Evolutionary conservation across 768 basidiomycete genomes (phyloP), one percentile per base, ranked within the genome.

Genomic region (Imleria badia): DNA sequence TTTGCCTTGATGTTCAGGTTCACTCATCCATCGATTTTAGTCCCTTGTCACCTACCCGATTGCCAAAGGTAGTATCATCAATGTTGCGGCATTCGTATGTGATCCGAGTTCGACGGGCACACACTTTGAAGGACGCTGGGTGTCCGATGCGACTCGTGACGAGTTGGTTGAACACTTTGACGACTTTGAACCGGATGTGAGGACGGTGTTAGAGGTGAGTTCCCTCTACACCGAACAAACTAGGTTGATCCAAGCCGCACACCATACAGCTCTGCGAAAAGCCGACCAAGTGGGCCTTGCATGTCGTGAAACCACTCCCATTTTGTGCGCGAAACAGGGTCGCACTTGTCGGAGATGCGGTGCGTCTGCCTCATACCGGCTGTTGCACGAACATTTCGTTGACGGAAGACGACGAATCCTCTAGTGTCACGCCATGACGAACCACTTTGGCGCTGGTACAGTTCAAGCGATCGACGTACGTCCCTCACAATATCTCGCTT

Each of bases 281-380:
- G 6, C 69, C 75, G 1, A 72, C 69, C 35, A 75, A 66, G 60
- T 82, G 80, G 78, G 74, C 75, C 4, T 59, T 83, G 31, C 75
- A 78, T 46, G 67, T 68, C 30, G 61, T 83, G 29, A 71, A 71
- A 15, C 71, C 72, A 10, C 65, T 83, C 12, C 71, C 74, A 0
- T 71, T 70, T 5, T 80, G 71, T 43, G 72, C 73, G 3, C 66
- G 61, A n/a, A 73, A 73, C 12, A 66, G 71, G 6, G 75, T 82
- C 0, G 75, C 74, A 6, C 69, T 85, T 11, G 63, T 78, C 4
- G 82, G 81, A 8, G 83, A 84, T 59, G 75, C 82, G 15, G 78
- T 78, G 46, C 45, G 72, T 56, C 26, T 29, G 13, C 13, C 29
- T 26, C 26, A 6, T 26, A 26, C 6, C 4, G 5, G 3, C 3